Base-by-base conservation (phyloP, 768 basidiomycete species). In the Boletellus ananiceps region DNA sequence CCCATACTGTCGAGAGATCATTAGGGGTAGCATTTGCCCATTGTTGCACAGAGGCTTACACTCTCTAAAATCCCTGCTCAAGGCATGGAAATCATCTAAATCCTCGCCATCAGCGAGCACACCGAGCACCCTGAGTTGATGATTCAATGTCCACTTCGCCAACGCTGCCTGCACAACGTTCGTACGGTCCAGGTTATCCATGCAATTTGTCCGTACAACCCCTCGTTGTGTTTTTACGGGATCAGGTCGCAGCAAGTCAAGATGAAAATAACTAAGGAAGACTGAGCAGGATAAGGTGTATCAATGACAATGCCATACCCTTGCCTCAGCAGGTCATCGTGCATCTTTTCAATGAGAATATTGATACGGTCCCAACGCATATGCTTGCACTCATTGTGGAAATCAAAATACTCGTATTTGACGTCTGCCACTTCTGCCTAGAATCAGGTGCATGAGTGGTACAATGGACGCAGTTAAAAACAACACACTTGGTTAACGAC, bases 161-260 rank as follows among this genome's bases (percentile, higher is more conserved):
- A 98, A 68, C 12, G 94, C 81, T 15, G 90, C 86, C 66, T 99
- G 96, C 5, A 93, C 88, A 37, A 99, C 95, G 66, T 98, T 98
- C 40, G 96, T 99, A 43, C 96, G 81, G 64, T 99, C 96, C 50
- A 97, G 73, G 60, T 85, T 88, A 66, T 97, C 95, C 96, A 96
- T 96, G 69, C 96, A 98, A 65, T 98, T 99, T 8, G 93, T 94
- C 39, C 96, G 81, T 37, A 96, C 82, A 40, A 81, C 77, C 16
- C 93, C 93, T 18, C 63, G 74, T 62, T 99, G 96, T 32, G 76
- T 68, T 49, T 71, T 74, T 19, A 81, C 67, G 0, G 82, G 80
- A 23, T 72, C 69, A 5, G 69, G 50, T 21, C 71, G 66, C 12
- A 68, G 63, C 31, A 77, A 64, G 43, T 85, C 79, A 29, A 87